Evolutionary conservation across 225 moss, liverwort and hornwort species (phyloP).

Genomic region (Polytrichum formosum): DNA sequence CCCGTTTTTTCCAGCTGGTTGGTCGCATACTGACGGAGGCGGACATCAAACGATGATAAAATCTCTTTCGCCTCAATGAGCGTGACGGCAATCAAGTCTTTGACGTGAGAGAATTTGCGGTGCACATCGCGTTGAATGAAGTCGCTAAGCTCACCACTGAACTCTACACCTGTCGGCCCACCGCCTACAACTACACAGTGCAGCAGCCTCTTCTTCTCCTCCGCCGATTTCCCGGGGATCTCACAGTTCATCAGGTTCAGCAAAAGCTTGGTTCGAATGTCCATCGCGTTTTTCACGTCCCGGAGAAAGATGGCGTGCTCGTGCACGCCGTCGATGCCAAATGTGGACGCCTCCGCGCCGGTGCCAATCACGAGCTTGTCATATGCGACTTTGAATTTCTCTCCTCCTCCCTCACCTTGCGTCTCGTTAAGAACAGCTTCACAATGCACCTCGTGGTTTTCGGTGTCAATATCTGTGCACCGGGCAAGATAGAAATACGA

Average conservation of each 20-base stretch:
- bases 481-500: conserved; percentile 70
- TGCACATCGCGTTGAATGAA: conserved; percentile 74
- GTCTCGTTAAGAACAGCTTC: conserved; percentile 50
- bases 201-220: conserved; percentile 60
- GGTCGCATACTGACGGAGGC: conserved; percentile 72
- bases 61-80: conserved; percentile 85
- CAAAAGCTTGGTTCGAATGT: conserved; percentile 79
- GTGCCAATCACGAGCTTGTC: conserved; percentile 89
- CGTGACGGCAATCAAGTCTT: conserved; percentile 62
- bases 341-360: conserved; percentile 75
- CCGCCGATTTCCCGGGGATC: conserved; percentile 63
- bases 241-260: conserved; percentile 80
- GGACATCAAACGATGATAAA: conserved; percentile 75
- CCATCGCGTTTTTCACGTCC: conserved; percentile 70
- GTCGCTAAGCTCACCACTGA: conserved; percentile 91
- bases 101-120: conserved; percentile 74
- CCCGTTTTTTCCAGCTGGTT: conserved; percentile 63
- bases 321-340: conserved; percentile 70
- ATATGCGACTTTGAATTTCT: conserved; percentile 61
- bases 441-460: conserved; percentile 57
- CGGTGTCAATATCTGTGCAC: conserved; percentile 57
- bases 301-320: conserved; percentile 80
- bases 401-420: conserved; percentile 11
- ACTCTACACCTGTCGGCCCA: conserved; percentile 96
- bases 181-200: conserved; percentile 91